phyloP scores from a whole-genome alignment of 2,329 filamentous ascomycete genomes.

The Epichloe baconii region DNA sequence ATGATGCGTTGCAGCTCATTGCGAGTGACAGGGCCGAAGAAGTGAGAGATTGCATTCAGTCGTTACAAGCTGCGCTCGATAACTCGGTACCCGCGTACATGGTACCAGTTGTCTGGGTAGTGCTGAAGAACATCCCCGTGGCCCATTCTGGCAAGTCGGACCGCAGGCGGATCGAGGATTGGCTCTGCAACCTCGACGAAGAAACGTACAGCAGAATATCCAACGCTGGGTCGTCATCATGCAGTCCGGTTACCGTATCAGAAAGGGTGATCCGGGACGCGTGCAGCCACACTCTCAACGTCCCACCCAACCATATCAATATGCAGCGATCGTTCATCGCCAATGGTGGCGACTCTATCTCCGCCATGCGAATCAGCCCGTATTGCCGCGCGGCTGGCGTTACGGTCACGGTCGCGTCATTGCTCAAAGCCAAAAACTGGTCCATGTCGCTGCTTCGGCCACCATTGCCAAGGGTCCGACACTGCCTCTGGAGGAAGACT shows the following conservation, averaged over 20 bases:
- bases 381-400: conserved; percentile 1
- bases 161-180: not conserved
- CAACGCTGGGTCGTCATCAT: not conserved
- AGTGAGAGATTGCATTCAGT: not conserved
- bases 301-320: conserved; percentile 1
- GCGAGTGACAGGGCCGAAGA: not conserved
- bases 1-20: not conserved
- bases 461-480: not conserved
- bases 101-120: not conserved
- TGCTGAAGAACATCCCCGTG: not conserved
- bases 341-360: conserved; percentile 7
- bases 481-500: not conserved
- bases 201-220: not conserved
- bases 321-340: conserved; percentile 6
- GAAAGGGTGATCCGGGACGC: conserved; percentile 4
- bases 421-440: not conserved
- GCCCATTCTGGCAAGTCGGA: not conserved
- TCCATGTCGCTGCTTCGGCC: not conserved
- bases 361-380: conserved; percentile 5
- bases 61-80: not conserved
- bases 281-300: conserved; percentile 4
- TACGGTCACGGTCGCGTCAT: not conserved
- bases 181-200: conserved; percentile 1
- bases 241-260: not conserved
- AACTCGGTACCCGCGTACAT: not conserved